Evolutionary conservation across 805 yeast species (phyloP).

Genomic region (Teunomyces lycoperdinae): DNA sequence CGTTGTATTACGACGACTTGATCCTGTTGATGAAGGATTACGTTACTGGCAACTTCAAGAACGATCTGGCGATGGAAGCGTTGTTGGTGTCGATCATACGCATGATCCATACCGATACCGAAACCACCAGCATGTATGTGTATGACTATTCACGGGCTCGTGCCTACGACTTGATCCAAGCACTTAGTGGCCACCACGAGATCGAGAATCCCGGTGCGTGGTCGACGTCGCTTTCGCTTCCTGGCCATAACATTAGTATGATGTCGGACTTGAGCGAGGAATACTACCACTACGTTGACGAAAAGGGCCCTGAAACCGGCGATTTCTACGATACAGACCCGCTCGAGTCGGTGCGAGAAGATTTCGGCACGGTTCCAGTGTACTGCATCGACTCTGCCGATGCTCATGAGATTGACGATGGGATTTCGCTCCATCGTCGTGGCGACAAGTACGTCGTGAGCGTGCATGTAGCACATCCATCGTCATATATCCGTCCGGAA

Average conservation of each 20-base stretch:
- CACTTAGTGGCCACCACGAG: conserved; percentile 26
- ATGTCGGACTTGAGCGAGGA: conserved; percentile 44
- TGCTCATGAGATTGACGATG: conserved; percentile 94
- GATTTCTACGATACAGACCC: conserved; percentile 33
- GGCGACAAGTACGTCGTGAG: conserved; percentile 43
- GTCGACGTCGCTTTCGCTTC: conserved; percentile 46
- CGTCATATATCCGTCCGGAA: conserved; percentile 52
- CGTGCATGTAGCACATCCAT: conserved; percentile 86
- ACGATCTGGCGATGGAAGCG: conserved; percentile 47
- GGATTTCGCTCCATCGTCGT: conserved; percentile 57
- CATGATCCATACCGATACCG: conserved; percentile 17
- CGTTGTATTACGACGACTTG: conserved; percentile 29
- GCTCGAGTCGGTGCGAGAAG: conserved; percentile 28
- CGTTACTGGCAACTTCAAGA: conserved; percentile 50
- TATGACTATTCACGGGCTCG: conserved; percentile 51
- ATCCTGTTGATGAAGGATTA: conserved; percentile 51
- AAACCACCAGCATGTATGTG: conserved; percentile 6
- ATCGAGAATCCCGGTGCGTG: conserved; percentile 50
- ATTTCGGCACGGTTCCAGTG: conserved; percentile 48
- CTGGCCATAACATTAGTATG: conserved; percentile 40
- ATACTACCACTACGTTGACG: conserved; percentile 34
- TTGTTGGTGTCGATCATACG: conserved; percentile 33
- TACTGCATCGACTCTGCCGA: conserved; percentile 79
- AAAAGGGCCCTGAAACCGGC: neutral
- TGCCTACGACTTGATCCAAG: conserved; percentile 47